Base-by-base conservation (phyloP, 192 early-diverging fungal species). In the Entrophospora sp. region DNA sequence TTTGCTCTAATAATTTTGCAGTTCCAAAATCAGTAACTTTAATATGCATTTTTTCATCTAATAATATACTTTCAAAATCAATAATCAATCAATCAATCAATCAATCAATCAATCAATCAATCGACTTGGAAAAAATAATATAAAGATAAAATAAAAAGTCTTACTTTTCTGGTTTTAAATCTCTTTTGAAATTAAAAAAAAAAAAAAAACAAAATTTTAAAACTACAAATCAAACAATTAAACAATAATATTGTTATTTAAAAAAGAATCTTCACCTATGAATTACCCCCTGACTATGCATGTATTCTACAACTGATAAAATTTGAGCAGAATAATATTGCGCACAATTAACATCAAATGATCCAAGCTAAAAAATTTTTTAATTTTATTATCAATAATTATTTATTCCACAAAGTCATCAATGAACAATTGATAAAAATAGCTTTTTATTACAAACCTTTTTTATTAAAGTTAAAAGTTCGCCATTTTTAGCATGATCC, bases 1-100 rank as follows among this genome's bases (percentile, higher is more conserved):
- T 70, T 4, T 77, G 43, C n/a, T 75, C 70, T 13, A 87, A 65
- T 18, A 91, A 79, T 73, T 93, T 93, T 30, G 94, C 96, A 1
- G 92, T 90, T 42, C 96, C 96, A 82, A 99, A 99, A 73, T 99
- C 96, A 0, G 95, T 93, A 16, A 97, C 73, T 67, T 95, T 90
- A 52, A 98, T 90, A 70, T 98, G 93, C 86, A 92, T 89, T 48
- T 92, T 78, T 24, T 86, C 77, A 68, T 87, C 91, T 36, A 98
- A 77, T 40, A 98, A 72, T 43, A 97, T 92, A 64, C 83, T 93
- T 49, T 59, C 20, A 30, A 22, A 61, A 16, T n/a, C n/a, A n/a
- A n/a, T n/a, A n/a, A n/a, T n/a, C n/a, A n/a, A n/a, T n/a, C n/a
- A n/a, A n/a, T 10, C 14, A 4, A 6, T n/a, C 7, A 25, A n/a